Evolutionary conservation across 2,329 filamentous ascomycete genomes (phyloP).

Genomic region (Exserohilum rostratum): DNA sequence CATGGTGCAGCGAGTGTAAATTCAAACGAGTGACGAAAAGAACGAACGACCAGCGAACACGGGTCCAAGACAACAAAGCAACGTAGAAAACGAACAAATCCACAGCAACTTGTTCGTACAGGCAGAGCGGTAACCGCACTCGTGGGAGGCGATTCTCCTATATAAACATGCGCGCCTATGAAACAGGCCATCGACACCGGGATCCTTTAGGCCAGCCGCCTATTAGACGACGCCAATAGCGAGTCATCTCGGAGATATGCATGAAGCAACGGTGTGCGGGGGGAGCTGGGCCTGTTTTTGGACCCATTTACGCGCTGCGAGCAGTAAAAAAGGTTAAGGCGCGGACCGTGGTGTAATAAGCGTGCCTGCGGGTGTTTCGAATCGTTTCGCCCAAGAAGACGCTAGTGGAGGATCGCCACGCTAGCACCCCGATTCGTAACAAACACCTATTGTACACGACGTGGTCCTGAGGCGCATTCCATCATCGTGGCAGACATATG

Average conservation of each 20-base stretch:
- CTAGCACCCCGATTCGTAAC: conserved; percentile 9
- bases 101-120: conserved; percentile 29
- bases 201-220: conserved; percentile 20
- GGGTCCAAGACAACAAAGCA: conserved; percentile 27
- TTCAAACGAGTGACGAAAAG: conserved; percentile 37
- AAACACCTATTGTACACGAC: no score
- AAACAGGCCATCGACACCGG: conserved; percentile 30
- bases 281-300: conserved; percentile 16
- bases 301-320: conserved; percentile 12
- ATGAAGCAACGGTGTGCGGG: conserved; percentile 23
- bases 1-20: conserved; percentile 34
- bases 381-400: conserved; percentile 30
- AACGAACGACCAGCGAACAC: conserved; percentile 44
- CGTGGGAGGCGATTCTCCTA: conserved; percentile 19
- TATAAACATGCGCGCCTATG: conserved; percentile 24
- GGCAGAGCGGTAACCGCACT: conserved; percentile 17
- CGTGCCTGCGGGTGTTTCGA: conserved; percentile 34
- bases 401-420: conserved; percentile 26
- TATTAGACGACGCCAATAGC: conserved; percentile 17
- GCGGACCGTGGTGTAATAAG: conserved; percentile 22
- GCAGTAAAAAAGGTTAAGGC: conserved; percentile 22
- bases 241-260: conserved; percentile 22
- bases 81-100: conserved; percentile 26
- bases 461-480: no score
- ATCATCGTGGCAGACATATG: no score